Evolutionary conservation across 2,329 filamentous ascomycete species (phyloP).

Genomic region (Drechslerella coelobrocha): DNA sequence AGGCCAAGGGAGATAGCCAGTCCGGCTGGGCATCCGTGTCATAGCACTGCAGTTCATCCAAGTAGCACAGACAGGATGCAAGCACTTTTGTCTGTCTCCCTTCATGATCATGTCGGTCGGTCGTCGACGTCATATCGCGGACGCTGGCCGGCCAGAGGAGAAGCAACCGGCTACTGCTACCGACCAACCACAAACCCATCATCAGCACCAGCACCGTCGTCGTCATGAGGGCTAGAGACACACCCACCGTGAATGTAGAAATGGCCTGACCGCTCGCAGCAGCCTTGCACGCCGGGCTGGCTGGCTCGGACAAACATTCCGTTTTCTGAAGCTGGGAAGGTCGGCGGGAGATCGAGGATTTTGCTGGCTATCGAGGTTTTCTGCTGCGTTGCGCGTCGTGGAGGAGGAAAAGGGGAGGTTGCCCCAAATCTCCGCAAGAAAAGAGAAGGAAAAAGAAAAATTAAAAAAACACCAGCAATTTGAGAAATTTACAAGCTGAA

Average conservation of each 20-base stretch:
- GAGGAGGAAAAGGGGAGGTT: background rate
- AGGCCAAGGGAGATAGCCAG: too few species aligned
- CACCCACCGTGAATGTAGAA: too few species aligned
- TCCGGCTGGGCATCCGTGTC: too few species aligned
- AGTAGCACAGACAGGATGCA: background rate
- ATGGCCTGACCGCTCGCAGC: background rate
- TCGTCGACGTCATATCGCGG: too few species aligned
- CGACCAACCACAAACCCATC: background rate
- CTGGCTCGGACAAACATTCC: slow-evolving; percentile 24
- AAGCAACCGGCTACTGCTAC: background rate
- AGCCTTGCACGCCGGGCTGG: too few species aligned
- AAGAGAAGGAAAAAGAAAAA: background rate
- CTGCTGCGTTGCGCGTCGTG: slow-evolving; percentile 20
- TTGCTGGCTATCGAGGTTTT: slow-evolving; percentile 38
- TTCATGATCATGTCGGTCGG: background rate
- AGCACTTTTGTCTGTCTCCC: background rate
- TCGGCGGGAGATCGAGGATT: slow-evolving; percentile 34
- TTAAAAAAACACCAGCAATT: slow-evolving; percentile 12
- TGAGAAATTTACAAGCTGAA: background rate
- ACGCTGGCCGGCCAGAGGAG: background rate
- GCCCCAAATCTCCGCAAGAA: background rate
- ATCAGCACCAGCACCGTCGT: too few species aligned
- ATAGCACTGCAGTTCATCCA: too few species aligned
- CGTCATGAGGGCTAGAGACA: too few species aligned
- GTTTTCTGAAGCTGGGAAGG: slow-evolving; percentile 4